These are phyloP conservation scores for Mortierella sp. DNA, from an alignment of 371 early-diverging fungal genomes.

Conservation along the genomic window DNA sequence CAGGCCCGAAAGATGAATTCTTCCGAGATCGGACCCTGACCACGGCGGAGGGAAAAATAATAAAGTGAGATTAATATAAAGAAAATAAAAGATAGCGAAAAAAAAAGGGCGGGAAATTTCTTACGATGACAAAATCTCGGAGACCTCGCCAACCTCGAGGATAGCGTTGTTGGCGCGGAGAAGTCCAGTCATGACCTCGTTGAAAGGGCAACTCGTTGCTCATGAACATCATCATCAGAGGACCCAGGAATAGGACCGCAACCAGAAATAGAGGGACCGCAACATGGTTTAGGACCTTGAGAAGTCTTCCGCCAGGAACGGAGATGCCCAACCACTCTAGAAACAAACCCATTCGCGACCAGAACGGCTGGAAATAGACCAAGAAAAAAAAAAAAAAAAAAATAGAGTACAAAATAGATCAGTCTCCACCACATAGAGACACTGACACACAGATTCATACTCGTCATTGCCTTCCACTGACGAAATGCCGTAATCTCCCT, in stretches of 20 bases:
- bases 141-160: neutral
- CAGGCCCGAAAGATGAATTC: slow-evolving; percentile 1
- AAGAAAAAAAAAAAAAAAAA: neutral
- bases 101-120: too few relatives aligned
- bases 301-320: slow-evolving; percentile 8
- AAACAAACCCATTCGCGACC: slow-evolving; percentile 5
- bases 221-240: slow-evolving; percentile 6
- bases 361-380: slow-evolving; percentile 8
- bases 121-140: neutral
- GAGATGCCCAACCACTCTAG: slow-evolving; percentile 24
- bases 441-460: too few relatives aligned
- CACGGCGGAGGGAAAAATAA: neutral
- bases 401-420: neutral
- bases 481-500: too few relatives aligned
- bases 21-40: neutral
- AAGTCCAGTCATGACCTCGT: neutral
- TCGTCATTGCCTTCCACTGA: too few relatives aligned
- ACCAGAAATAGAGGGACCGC: neutral
- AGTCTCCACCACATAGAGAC: too few relatives aligned
- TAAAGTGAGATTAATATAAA: neutral
- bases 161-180: neutral
- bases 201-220: slow-evolving; percentile 5
- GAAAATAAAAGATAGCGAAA: too few relatives aligned
- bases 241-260: neutral
- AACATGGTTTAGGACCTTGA: neutral